Base-by-base conservation (phyloP, 257 asterid species). In the Lycium ferocissimum region DNA sequence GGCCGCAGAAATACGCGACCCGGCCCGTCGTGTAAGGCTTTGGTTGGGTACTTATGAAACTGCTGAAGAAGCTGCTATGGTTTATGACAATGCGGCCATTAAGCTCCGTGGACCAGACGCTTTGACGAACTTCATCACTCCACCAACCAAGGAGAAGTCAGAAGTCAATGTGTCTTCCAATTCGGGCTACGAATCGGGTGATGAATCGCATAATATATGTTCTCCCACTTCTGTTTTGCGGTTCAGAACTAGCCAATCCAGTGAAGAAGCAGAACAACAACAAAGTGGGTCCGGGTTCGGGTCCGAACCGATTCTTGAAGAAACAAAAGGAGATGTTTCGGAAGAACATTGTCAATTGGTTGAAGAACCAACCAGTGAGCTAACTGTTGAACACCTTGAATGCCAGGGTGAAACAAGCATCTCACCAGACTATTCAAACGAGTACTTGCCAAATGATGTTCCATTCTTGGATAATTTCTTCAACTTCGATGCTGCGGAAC, bases 1-100 rank as follows among this genome's bases (percentile, higher is more conserved):
- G 92, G 93, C 93, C 0, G 92, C 92, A 0, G 93, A 91, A 86
- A 91, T 91, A 45, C 83, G 93, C 82, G 93, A 91, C 88, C 93
- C 93, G 0, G 66, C 85, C 20, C 76, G 89, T 66, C 88, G 91
- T 40, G 91, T 85, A 61, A 79, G 93, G 80, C 89, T 91, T 18
- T 91, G 93, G 93, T 80, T 91, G 80, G 93, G 93, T 9, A 91
- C 93, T 53, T 91, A 85, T 15, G 92, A 89, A 17, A 91, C 93
- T 2, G 93, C 93, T 9, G 93, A 91, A 80, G 93, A 91, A 73
- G 93, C 93, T 4, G 93, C 93, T 3, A 89, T 86, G 91, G 91
- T 87, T 33, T 91, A 91, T 26, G 93, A 91, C 78, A 87, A 89
- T 86, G 93, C 92, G 0, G 93, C 93, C 3, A 83, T 87, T 47